Conservation (phyloP, 2,329 filamentous ascomycete genomes). For the Diplodia seriata region DNA sequence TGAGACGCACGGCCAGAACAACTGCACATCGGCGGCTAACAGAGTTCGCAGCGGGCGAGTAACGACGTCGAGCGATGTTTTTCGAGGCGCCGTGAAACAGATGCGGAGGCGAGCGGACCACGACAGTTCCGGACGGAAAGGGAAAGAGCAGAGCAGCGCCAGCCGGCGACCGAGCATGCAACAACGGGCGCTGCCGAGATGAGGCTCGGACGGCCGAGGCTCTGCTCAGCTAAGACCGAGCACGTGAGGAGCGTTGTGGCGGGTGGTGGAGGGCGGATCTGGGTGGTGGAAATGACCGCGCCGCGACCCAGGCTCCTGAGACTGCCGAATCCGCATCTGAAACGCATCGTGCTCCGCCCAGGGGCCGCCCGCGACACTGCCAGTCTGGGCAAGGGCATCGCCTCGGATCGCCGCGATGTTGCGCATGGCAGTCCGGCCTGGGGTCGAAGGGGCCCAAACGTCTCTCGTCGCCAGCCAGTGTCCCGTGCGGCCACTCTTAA, state of each 20-base stretch:
- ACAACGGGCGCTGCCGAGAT: not conserved
- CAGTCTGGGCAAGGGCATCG: slow-evolving; percentile 20
- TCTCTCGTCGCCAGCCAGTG: slow-evolving; percentile 28
- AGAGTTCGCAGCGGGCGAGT: not conserved
- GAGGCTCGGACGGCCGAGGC: slow-evolving; percentile 13
- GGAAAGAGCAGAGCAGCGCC: not conserved
- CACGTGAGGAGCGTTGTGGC: too few species aligned
- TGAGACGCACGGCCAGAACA: not conserved
- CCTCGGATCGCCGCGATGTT: slow-evolving; percentile 26
- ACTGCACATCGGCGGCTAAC: not conserved
- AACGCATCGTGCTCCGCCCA: slow-evolving; percentile 16
- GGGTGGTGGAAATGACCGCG: not conserved
- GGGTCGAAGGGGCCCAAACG: slow-evolving; percentile 27
- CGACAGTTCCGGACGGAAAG: not conserved
- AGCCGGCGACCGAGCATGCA: not conserved
- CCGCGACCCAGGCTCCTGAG: slow-evolving; percentile 7
- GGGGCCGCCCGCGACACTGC: slow-evolving; percentile 11
- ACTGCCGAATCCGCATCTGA: slow-evolving; percentile 13
- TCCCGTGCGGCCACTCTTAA: slow-evolving; percentile 18
- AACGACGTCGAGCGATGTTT: not conserved
- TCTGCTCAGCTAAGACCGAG: too few species aligned
- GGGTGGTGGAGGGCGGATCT: not conserved
- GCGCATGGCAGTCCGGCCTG: slow-evolving; percentile 12
- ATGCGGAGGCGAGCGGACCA: slow-evolving; percentile 3
- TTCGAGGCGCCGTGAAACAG: slow-evolving; percentile 23